Percentiles rank a stretch among this genome's conserved stretches.
Conservation (phyloP, 2,329 filamentous ascomycete species). For the Graphilbum sp. region DNA sequence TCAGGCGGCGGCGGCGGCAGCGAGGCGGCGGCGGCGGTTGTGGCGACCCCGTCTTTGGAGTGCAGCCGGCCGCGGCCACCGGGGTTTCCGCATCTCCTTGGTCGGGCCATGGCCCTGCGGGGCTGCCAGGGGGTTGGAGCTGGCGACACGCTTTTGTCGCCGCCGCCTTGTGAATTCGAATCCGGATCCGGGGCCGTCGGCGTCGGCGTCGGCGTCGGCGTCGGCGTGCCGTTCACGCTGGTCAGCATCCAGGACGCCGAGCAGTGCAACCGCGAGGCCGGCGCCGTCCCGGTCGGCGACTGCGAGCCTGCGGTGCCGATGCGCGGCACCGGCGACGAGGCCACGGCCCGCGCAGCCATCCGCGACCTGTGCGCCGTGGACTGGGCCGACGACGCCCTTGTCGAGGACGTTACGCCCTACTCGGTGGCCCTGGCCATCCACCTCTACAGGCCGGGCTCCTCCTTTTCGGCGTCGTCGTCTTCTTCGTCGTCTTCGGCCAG, state of each 20-base stretch:
- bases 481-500: too few relatives aligned
- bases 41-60: too few relatives aligned
- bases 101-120: background rate
- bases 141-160: too few relatives aligned
- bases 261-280: background rate
- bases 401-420: background rate
- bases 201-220: too few relatives aligned
- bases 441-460: too few relatives aligned
- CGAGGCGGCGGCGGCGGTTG: too few relatives aligned
- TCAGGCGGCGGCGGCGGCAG: too few relatives aligned
- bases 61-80: too few relatives aligned
- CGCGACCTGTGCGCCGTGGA: background rate
- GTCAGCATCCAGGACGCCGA: background rate
- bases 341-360: background rate
- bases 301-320: background rate
- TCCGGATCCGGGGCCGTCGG: too few relatives aligned
- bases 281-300: background rate
- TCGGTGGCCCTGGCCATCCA: slow-evolving; percentile 1
- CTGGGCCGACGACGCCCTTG: background rate
- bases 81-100: background rate
- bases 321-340: slow-evolving; percentile 1
- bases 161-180: too few relatives aligned
- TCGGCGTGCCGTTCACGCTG: background rate
- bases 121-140: too few relatives aligned
- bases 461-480: too few relatives aligned